Conservation (phyloP, 164 flowering plant genomes). For the Akebia trifoliata region DNA sequence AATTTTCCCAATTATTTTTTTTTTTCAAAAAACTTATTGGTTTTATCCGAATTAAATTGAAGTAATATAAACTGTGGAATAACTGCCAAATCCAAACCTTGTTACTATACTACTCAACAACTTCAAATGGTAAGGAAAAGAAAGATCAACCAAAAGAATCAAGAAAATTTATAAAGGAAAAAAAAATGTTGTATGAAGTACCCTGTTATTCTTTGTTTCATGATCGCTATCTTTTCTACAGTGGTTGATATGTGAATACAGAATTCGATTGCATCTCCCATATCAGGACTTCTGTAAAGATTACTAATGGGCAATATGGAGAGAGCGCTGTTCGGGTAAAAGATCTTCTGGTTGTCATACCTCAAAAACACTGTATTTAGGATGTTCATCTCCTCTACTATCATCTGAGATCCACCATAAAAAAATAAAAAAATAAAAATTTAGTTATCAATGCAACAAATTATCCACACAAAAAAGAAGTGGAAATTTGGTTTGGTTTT, state of each 20-base stretch:
- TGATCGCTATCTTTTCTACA: conserved; percentile 38
- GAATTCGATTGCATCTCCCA: conserved; percentile 53
- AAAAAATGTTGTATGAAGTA: conserved; percentile 12
- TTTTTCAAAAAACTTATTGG: no score
- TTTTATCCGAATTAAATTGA: no score
- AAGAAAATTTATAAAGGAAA: background rate
- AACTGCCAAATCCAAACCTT: no score
- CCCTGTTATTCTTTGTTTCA: conserved; percentile 44
- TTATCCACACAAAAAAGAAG: background rate
- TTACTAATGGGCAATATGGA: conserved; percentile 47
- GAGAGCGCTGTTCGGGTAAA: conserved; percentile 51
- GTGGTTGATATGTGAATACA: conserved; percentile 55
- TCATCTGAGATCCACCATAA: conserved; percentile 33
- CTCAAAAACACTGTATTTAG: conserved; percentile 57
- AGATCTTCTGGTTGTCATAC: conserved; percentile 53
- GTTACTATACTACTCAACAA: no score
- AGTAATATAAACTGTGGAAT: no score
- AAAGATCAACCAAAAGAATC: background rate
- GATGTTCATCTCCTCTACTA: conserved; percentile 74
- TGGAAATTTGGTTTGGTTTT: background rate
- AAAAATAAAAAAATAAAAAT: background rate
- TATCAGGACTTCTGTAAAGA: conserved; percentile 55
- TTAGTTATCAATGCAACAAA: background rate
- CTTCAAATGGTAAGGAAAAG: background rate
- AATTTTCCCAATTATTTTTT: no score